Evolutionary conservation across 371 early-diverging fungal species (phyloP), one percentile per base, ranked within the genome.

Genomic region (Sporodiniella umbellata): DNA sequence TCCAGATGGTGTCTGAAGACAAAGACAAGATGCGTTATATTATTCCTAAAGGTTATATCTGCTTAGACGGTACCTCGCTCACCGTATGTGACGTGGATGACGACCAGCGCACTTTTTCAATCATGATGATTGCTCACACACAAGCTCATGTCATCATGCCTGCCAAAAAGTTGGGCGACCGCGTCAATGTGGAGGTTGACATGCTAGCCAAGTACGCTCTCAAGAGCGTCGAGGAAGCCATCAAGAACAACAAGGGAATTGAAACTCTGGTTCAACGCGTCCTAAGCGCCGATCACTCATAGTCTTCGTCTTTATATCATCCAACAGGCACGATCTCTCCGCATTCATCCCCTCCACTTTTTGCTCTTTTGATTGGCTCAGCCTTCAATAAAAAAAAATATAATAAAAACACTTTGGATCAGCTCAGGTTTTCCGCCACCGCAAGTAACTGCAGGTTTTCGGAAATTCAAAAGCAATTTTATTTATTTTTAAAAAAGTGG

Each of bases 41-140:
- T 28, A 86, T 96, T 24, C 91, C 95, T 40, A 98, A 98, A 67
- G 98, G 98, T 3, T 98, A 89, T 56, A 88, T 96, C 38, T 78
- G 89, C 44, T 63, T 98, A 26, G 96, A 98, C 64, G 98, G 98
- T 21, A 92, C 96, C 1, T 93, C 94, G 0, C 68, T 98, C 46
- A 98, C 98, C 5, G 93, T 96, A 2, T 88, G 90, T 31, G 89
- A 89, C 47, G 95, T 96, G 21, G 77, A 87, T 46, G 90, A 94
- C 51, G 61, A 70, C 12, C 66, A 72, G 24, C 65, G 73, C 14
- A 86, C 90, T 40, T 98, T 98, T 58, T 80, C 84, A 1, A 86
- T 98, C 54, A 96, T 96, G 96, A 79, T 98, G 80, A 90, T 98
- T 53, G 90, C 95, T 8, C 86, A 96, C 66, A 95, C 96, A 1